These are phyloP conservation scores for Hypericum perforatum DNA, from an alignment of 345 rosid species.

Conservation along the genomic window DNA sequence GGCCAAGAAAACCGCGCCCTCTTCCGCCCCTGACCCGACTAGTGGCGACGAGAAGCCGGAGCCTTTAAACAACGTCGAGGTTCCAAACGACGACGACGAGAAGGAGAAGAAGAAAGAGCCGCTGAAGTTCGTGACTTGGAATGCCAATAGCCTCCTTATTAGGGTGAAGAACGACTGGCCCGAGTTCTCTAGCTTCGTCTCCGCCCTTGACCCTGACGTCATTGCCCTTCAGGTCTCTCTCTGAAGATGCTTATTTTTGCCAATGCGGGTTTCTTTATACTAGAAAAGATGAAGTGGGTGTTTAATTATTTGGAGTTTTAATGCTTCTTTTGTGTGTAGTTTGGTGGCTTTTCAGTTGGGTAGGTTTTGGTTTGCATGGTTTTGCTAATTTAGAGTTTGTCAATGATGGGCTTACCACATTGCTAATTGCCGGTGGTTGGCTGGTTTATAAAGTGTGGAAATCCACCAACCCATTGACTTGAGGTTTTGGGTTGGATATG, in stretches of 20 bases:
- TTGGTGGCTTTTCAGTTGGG: neutral
- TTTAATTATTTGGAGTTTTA: too few relatives aligned
- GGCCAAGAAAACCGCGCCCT: conserved; percentile 59
- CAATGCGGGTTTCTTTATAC: too few relatives aligned
- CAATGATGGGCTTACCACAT: too few relatives aligned
- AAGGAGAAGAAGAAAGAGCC: conserved; percentile 40
- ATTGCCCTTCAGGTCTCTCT: conserved; percentile 67
- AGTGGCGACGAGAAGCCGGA: conserved; percentile 13
- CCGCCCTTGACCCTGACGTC: conserved; percentile 69
- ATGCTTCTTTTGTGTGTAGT: conserved; percentile 3
- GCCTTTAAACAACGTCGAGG: conserved; percentile 11
- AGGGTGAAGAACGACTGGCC: conserved; percentile 91
- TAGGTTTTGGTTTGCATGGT: too few relatives aligned
- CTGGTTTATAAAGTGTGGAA: too few relatives aligned
- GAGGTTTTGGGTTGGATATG: too few relatives aligned
- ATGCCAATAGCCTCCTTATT: conserved; percentile 88
- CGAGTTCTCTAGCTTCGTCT: conserved; percentile 53
- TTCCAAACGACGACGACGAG: conserved; percentile 5
- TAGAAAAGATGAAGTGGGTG: too few relatives aligned
- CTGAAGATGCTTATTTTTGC: neutral
- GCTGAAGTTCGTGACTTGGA: conserved; percentile 79
- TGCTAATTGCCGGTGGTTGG: too few relatives aligned
- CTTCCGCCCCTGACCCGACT: conserved; percentile 20
- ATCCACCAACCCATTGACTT: too few relatives aligned
- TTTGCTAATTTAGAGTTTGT: too few relatives aligned